Evolutionary conservation across 2,329 filamentous ascomycete species (phyloP), one percentile per base, ranked within the genome.

Genomic region (Clarireedia homoeocarpa): DNA sequence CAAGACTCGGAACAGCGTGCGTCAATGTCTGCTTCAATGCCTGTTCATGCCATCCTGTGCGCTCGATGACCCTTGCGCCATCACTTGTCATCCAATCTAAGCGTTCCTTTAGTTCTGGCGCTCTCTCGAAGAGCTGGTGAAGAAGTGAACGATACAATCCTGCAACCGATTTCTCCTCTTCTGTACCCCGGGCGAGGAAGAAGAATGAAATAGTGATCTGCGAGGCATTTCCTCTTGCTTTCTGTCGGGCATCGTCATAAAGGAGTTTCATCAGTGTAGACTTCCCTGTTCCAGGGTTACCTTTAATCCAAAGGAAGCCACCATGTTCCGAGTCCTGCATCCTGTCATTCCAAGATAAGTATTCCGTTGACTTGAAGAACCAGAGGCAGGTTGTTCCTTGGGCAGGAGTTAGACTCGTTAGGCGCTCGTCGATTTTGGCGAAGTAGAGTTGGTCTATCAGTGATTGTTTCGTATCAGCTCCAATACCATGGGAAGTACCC

Each of bases 111-210:
- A 78, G 63, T 0, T 72, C 65, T 0, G 70, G 65, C 0, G 66
- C 56, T 0, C 65, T 59, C 0, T 68, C 24, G 0, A 82, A 63
- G 0, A 82, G 63, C 40, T 82, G 77, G 1, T 68, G 58, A 0
- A 82, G 54, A 0, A 83, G 53, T 0, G 77, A 77, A 2, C 78
- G 71, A 59, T 79, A 81, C 65, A 83, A 72, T 0, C 80, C 79
- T 0, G 66, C 26, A 0, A 71, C 68, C 0, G 77, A 73, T 52
- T 69, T 77, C 47, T 82, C 77, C 7, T 80, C 60, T 0, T 66
- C 0, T 39, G 59, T 63, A 27, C 60, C 66, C 24, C 62, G 61
- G 55, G 61, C 63, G 42, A 58, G 59, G 38, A 62, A 68, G 59
- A 70, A 70, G 58, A 71, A 70, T 20, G 71, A 73, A 1, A 76